A percentile compares a stretch with the other conserved stretches of the same genome.
These are phyloP conservation scores for Melaleuca quinquenervia DNA, from an alignment of 345 rosid species.

Conservation along the genomic window DNA sequence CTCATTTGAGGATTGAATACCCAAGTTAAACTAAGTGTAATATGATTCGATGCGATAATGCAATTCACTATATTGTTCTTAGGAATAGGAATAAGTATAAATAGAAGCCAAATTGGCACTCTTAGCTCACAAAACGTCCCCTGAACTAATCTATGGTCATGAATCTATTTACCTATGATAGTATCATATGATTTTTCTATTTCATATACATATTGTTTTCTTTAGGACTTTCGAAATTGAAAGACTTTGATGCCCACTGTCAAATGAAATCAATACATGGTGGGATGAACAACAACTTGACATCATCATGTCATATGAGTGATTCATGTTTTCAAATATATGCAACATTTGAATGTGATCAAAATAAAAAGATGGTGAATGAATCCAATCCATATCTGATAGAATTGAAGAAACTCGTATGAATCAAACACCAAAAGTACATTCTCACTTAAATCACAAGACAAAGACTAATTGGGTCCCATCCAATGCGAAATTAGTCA, in stretches of 20 bases:
- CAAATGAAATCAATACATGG: neutral
- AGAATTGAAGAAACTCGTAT: neutral
- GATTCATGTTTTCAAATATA: neutral
- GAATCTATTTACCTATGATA: neutral
- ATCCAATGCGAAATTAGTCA: neutral
- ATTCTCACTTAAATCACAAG: neutral
- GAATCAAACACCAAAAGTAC: neutral
- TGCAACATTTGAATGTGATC: neutral
- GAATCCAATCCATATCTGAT: neutral
- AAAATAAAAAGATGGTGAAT: too few species aligned
- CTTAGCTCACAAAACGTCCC: too few species aligned
- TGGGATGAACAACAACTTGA: neutral
- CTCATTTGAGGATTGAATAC: too few species aligned
- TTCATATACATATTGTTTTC: neutral
- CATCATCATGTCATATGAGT: neutral
- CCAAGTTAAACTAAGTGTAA: too few species aligned
- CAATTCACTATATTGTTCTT: too few species aligned
- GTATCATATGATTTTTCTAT: neutral
- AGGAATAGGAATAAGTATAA: too few species aligned
- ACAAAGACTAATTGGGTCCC: neutral
- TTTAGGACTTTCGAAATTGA: neutral
- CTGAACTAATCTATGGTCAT: too few species aligned
- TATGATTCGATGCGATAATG: too few species aligned
- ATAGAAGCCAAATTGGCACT: too few species aligned
- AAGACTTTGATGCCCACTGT: neutral